phyloP scores from a whole-genome alignment of 257 asterid genomes.

The Solanum lycopersicoides region DNA sequence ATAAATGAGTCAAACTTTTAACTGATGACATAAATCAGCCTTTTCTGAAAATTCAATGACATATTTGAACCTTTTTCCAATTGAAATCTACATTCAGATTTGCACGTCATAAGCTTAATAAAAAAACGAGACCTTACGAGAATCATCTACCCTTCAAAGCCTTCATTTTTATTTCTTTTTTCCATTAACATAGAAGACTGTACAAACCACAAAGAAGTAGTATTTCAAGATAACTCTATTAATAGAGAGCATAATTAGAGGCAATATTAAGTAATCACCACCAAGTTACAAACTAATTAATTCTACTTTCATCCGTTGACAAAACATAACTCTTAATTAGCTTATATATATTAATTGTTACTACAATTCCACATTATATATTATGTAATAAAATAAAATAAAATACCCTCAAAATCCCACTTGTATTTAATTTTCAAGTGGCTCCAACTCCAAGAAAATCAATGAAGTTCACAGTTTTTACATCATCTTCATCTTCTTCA shows the following conservation, averaged over 20 bases:
- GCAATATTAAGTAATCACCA: not conserved
- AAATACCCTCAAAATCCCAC: not conserved
- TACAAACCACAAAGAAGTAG: not conserved
- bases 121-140: not conserved
- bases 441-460: conserved; percentile 36
- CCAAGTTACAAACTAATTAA: not conserved
- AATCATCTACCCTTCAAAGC: not conserved
- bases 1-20: too few relatives aligned
- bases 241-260: not conserved
- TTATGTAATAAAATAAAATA: not conserved
- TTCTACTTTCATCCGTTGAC: not conserved
- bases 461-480: conserved; percentile 5
- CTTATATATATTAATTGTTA: not conserved
- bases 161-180: not conserved
- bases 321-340: not conserved
- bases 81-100: accelerated
- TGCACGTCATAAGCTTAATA: too few relatives aligned
- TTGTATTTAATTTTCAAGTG: not conserved
- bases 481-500: not conserved
- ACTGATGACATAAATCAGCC: too few relatives aligned
- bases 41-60: too few relatives aligned
- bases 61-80: too few relatives aligned
- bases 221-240: not conserved
- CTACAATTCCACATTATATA: not conserved
- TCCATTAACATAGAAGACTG: not conserved